Base-by-base conservation (phyloP, 495 filamentous ascomycete species). In the Hyaloscypha variabilis region DNA sequence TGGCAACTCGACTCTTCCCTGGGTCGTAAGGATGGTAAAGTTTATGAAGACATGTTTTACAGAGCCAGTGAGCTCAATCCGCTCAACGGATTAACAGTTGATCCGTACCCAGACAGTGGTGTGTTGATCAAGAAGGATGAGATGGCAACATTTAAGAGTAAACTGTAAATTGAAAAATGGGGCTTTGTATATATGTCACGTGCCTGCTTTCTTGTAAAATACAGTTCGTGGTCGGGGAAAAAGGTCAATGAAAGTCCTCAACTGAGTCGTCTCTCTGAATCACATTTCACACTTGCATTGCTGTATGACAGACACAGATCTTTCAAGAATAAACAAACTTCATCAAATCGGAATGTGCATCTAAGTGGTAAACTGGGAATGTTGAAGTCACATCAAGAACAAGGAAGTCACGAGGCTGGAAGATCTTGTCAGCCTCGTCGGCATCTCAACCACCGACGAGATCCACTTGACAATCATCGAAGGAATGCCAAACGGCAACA, bases 21-120 rank as follows among this genome's bases (percentile, higher is more conserved):
- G 34, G 88, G 88, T 19, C 77, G 87, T 10, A 82, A 81, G 30
- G 88, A 91, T 69, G 88, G 88, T 25, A 82, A 87, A 66, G 87
- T 90, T 28, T 91, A 90, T 67, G 85, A 87, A 66, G 88, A 90
- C 74, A 78, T 91, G 73, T 90, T 90, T 77, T 74, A 84, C 58
- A 74, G 88, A 26, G 88, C 88, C 13, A 85, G 81, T 68, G 79
- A 88, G 76, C 75, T 88, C 74, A 91, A 91, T 74, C 88, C 87
- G 29, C 77, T 90, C 58, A 91, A 91, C 70, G 81, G 82, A 31
- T 73, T 90, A 62, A 83, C 83, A 13, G 81, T 90, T 60, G 87
- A 91, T 73, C 88, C 88, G 8, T 90, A 90, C 68, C 87, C 88
- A 30, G 83, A 87, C 72, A 86, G 82, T 46, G 77, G 76, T 60